These are phyloP conservation scores for Teunomyces barrocoloradensis DNA, from an alignment of 805 yeast genomes.

Conservation along the genomic window DNA sequence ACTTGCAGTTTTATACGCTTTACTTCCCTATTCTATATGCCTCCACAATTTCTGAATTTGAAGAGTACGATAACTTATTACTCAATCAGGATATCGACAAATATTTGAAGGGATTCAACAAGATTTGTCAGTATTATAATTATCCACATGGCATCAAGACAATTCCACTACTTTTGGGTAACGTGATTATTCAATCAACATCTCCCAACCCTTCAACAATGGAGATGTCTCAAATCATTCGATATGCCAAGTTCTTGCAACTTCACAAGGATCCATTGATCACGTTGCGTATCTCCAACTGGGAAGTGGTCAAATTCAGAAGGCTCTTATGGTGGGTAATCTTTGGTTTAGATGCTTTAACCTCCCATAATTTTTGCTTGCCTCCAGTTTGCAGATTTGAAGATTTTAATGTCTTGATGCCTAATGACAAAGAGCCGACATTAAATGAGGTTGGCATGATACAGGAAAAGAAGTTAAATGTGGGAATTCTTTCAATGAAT, in stretches of 20 bases:
- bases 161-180: slow-evolving; percentile 43
- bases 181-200: slow-evolving; percentile 50
- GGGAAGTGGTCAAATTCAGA: slow-evolving; percentile 49
- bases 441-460: slow-evolving; percentile 20
- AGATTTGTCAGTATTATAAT: slow-evolving; percentile 47
- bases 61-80: slow-evolving; percentile 49
- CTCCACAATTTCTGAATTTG: slow-evolving; percentile 57
- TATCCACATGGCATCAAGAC: slow-evolving; percentile 48
- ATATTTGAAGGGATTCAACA: slow-evolving; percentile 49
- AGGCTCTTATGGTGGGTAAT: slow-evolving; percentile 69
- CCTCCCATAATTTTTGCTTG: slow-evolving; percentile 53
- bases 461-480: slow-evolving; percentile 38
- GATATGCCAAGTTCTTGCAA: slow-evolving; percentile 55
- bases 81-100: slow-evolving; percentile 48
- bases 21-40: slow-evolving; percentile 57
- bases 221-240: slow-evolving; percentile 53
- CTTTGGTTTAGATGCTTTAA: slow-evolving; percentile 55
- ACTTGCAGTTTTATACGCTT: slow-evolving; percentile 45
- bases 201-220: slow-evolving; percentile 56
- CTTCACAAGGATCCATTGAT: slow-evolving; percentile 60
- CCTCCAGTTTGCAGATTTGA: slow-evolving; percentile 52
- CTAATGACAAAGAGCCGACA: slow-evolving; percentile 44
- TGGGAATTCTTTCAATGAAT: slow-evolving; percentile 48
- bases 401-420: slow-evolving; percentile 57
- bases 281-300: slow-evolving; percentile 47